Percentiles rank a stretch among this genome's conserved stretches.
These are phyloP conservation scores for Arbutus unedo DNA, from an alignment of 148 eudicot species.

Conservation along the genomic window DNA sequence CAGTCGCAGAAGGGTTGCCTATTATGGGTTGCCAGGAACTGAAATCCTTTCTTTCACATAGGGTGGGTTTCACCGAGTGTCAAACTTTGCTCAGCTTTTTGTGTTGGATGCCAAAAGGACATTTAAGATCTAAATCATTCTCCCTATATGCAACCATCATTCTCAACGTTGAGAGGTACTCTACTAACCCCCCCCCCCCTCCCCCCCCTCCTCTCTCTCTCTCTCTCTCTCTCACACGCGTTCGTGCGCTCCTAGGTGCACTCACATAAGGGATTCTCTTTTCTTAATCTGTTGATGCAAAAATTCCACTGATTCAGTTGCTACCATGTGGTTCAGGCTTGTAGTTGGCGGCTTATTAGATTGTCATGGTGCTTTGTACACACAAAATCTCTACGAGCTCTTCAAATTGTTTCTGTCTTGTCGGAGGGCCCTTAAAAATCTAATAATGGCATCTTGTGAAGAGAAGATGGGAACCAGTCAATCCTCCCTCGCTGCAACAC, in stretches of 20 bases:
- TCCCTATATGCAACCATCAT: slow-evolving; percentile 42
- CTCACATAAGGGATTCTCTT: not conserved
- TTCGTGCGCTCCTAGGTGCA: not conserved
- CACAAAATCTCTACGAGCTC: slow-evolving; percentile 35
- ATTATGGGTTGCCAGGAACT: slow-evolving; percentile 24
- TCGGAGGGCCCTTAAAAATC: slow-evolving; percentile 57
- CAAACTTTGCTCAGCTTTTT: slow-evolving; percentile 51
- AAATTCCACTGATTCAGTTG: slow-evolving; percentile 12
- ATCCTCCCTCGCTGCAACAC: slow-evolving; percentile 27
- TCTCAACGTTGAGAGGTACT: slow-evolving; percentile 82
- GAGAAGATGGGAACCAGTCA: slow-evolving; percentile 35
- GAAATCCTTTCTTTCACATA: slow-evolving; percentile 24
- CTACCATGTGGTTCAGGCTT: slow-evolving; percentile 53
- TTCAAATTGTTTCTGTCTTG: slow-evolving; percentile 63
- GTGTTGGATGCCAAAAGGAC: slow-evolving; percentile 57
- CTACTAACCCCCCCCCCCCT: not conserved
- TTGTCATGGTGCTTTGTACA: slow-evolving; percentile 25
- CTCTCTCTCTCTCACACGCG: not conserved
- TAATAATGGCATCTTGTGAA: slow-evolving; percentile 46
- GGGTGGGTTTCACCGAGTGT: slow-evolving; percentile 38
- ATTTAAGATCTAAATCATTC: slow-evolving; percentile 44
- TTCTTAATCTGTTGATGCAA: slow-evolving; percentile 4
- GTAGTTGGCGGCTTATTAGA: slow-evolving; percentile 51
- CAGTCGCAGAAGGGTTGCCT: slow-evolving; percentile 13
- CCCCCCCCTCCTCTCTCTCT: not conserved